phyloP scores from a whole-genome alignment of 1,284 basidiomycete genomes.

The Prillingera fragicola region DNA sequence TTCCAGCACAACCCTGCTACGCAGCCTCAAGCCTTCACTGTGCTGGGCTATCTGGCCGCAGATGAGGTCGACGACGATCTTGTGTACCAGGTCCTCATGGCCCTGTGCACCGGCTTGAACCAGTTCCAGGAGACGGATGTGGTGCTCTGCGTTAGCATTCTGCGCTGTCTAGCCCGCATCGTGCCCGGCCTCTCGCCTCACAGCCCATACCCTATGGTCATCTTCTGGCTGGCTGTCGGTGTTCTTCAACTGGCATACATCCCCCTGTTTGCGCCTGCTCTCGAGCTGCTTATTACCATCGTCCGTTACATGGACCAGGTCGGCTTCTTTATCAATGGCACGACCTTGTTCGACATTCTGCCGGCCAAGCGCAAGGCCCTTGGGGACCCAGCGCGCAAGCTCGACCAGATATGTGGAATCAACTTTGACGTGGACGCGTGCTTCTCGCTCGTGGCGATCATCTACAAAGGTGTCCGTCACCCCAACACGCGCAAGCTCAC shows the following conservation, averaged over 20 bases:
- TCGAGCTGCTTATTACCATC: slow-evolving; percentile 58
- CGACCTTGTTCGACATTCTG: slow-evolving; percentile 54
- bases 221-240: slow-evolving; percentile 81
- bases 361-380: slow-evolving; percentile 62
- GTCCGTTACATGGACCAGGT: slow-evolving; percentile 49
- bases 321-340: slow-evolving; percentile 55
- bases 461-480: slow-evolving; percentile 79
- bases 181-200: slow-evolving; percentile 62
- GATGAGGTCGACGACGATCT: slow-evolving; percentile 59
- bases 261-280: slow-evolving; percentile 62
- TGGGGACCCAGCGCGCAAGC: slow-evolving; percentile 63
- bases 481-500: slow-evolving; percentile 54
- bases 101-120: slow-evolving; percentile 52
- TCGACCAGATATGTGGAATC: slow-evolving; percentile 67
- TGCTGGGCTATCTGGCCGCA: slow-evolving; percentile 71
- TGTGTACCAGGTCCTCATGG: slow-evolving; percentile 46
- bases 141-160: slow-evolving; percentile 70
- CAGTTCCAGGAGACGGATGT: slow-evolving; percentile 38
- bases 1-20: slow-evolving; percentile 88
- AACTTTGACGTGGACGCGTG: slow-evolving; percentile 75
- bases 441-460: slow-evolving; percentile 70
- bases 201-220: slow-evolving; percentile 65
- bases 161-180: slow-evolving; percentile 73
- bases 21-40: slow-evolving; percentile 81
- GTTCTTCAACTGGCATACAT: slow-evolving; percentile 71